Base-by-base conservation (phyloP, 2,329 filamentous ascomycete species). In the Aureobasidium mangrovei region DNA sequence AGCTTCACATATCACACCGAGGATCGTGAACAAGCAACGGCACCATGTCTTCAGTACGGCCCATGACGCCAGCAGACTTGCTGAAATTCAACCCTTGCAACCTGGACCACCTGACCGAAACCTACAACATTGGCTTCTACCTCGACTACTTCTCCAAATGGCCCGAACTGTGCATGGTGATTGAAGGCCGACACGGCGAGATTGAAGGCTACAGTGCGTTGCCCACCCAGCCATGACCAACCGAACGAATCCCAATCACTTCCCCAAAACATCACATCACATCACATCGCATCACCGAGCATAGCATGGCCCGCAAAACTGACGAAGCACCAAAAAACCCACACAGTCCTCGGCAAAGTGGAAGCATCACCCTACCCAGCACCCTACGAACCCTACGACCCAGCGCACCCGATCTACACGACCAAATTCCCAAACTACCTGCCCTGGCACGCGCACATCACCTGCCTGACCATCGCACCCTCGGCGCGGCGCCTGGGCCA, bases 391-490 rank as follows among this genome's bases (percentile, higher is more conserved):
- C 83, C 83, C 64, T 93, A 88, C 47, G 79, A 85, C 64, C 90
- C 74, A 10, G 53, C 62, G 44, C 57, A 68, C 26, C 65, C 62
- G 24, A 62, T 65, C 52, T 69, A 69, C 54, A 70, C 65, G 9
- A 72, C 69, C 60, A 67, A 72, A 9, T 69, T 71, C 58, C 69
- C 72, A 3, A 74, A 96, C 73, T 95, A 94, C 73, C 85, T 95
- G n/a, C 91, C 91, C n/a, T 97, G 90, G 88, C 93, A 98, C 73
- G 91, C 90, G 24, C 93, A 98, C 72, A 95, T 98, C 67, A 98
- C 93, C 4, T 93, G 91, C 35, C 77, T 98, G 49, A 97, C 93
- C 0, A 88, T 98, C 24, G 85, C 91, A 0, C 93, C 93, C 0
- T 82, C 85, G 55, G 89, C 89, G 47, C 84, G 93, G 29, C 82